A percentile compares a stretch with the other conserved stretches of the same genome.
These are phyloP conservation scores for Plectosphaerella sp. DNA, from an alignment of 2,329 filamentous ascomycete genomes.

Conservation along the genomic window DNA sequence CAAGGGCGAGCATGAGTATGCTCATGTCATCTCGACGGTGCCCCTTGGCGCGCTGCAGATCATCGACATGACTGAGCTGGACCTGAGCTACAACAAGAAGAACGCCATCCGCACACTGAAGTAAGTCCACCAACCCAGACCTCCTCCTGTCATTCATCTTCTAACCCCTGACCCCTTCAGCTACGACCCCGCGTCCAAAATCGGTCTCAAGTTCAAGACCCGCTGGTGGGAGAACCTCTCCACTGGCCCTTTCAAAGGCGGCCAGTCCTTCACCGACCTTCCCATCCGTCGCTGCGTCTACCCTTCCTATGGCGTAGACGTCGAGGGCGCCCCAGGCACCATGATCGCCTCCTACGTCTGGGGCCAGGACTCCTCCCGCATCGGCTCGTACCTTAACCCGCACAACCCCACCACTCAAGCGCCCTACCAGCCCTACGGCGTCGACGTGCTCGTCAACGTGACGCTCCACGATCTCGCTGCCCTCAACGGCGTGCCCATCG, in stretches of 20 bases:
- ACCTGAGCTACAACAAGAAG: constrained; percentile 20
- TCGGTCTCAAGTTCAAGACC: constrained; percentile 21
- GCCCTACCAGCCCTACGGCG: constrained; percentile 10
- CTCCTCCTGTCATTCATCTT: not conserved
- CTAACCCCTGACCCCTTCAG: not conserved
- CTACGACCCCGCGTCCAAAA: constrained; percentile 22
- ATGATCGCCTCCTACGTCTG: constrained; percentile 20
- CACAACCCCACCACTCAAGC: constrained; percentile 11
- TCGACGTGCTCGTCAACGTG: constrained; percentile 13
- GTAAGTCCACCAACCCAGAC: not conserved
- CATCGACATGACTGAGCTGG: constrained; percentile 18
- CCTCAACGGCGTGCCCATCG: constrained; percentile 15
- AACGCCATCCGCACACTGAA: constrained; percentile 22
- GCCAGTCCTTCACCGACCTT: constrained; percentile 21
- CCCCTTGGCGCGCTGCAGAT: constrained; percentile 18
- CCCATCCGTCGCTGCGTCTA: constrained; percentile 25
- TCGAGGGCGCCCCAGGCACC: constrained; percentile 13
- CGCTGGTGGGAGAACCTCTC: constrained; percentile 20
- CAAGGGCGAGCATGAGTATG: constrained; percentile 11
- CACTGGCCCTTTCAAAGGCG: constrained; percentile 16
- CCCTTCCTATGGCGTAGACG: constrained; percentile 22
- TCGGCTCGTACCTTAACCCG: constrained; percentile 17
- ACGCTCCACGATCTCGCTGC: constrained; percentile 13
- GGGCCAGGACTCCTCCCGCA: constrained; percentile 17
- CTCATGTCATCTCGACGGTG: constrained; percentile 18